A percentile compares a stretch with the other conserved stretches of the same genome.
phyloP scores from a whole-genome alignment of 805 yeast species.

The Priceomyces castillae region DNA sequence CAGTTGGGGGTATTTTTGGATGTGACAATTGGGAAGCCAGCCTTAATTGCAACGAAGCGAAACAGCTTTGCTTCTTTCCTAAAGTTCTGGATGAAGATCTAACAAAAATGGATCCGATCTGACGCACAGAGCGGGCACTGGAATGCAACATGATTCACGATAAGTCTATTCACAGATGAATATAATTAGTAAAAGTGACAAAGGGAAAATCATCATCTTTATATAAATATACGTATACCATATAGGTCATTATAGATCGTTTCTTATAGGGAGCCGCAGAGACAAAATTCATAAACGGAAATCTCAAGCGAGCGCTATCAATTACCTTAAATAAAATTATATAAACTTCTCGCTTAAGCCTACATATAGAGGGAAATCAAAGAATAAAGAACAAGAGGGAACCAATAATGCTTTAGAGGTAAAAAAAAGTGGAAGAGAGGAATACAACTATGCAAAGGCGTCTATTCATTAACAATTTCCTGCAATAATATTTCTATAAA shows the following conservation, averaged over 20 bases:
- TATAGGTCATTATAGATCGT: background rate
- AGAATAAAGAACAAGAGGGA: too few species aligned
- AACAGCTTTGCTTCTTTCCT: background rate
- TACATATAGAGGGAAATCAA: too few species aligned
- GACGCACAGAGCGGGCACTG: constrained; percentile 12
- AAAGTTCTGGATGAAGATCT: background rate
- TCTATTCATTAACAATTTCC: too few species aligned
- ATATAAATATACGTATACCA: background rate
- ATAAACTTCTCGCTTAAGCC: background rate
- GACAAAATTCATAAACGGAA: background rate
- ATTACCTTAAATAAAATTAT: background rate
- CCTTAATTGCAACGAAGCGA: constrained; percentile 9
- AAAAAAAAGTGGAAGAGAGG: too few species aligned
- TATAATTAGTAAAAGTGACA: too few species aligned
- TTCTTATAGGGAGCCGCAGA: background rate
- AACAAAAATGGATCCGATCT: background rate
- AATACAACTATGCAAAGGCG: too few species aligned
- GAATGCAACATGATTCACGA: constrained; percentile 25
- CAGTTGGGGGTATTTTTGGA: constrained; percentile 54
- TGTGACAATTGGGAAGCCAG: constrained; percentile 49
- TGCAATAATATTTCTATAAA: too few species aligned
- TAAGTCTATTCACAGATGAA: too few species aligned
- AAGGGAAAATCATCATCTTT: background rate
- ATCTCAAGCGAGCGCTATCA: background rate
- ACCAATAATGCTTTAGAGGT: too few species aligned